Percentiles rank a stretch among this genome's conserved stretches.
phyloP scores from a whole-genome alignment of 1,139 yeast species.

The Taphrina deformans region DNA sequence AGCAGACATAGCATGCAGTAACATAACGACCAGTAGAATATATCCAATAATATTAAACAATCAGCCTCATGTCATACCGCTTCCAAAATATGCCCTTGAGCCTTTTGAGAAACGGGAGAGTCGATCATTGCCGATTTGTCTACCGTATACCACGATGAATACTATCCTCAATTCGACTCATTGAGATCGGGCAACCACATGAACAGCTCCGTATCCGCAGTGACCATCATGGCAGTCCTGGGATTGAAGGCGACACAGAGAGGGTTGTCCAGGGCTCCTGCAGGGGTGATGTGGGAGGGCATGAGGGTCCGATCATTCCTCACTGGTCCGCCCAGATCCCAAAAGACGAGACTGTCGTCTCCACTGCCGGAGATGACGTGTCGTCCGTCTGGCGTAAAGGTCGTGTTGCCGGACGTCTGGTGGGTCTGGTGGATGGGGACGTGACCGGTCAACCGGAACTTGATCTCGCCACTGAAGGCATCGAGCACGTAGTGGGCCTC shows the following conservation, averaged over 20 bases:
- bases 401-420: constrained; percentile 54
- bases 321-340: constrained; percentile 57
- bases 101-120: not conserved
- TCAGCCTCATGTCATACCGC: too few relatives aligned
- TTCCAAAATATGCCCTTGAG: not conserved
- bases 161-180: not conserved
- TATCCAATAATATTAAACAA: not conserved
- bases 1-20: not conserved
- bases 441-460: constrained; percentile 31
- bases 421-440: constrained; percentile 4
- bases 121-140: too few relatives aligned
- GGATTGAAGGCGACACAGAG: constrained; percentile 76
- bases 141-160: too few relatives aligned
- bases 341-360: constrained; percentile 58
- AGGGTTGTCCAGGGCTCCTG: constrained; percentile 51
- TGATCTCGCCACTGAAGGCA: constrained; percentile 63
- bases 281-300: constrained; percentile 43
- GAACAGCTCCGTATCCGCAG: constrained; percentile 61
- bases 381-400: constrained; percentile 80
- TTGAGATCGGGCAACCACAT: constrained; percentile 33
- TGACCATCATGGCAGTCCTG: constrained; percentile 68
- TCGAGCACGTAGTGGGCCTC: constrained; percentile 63
- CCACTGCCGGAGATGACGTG: constrained; percentile 62
- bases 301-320: constrained; percentile 41
- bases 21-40: not conserved